phyloP scores from a whole-genome alignment of 345 rosid genomes.

The Sisymbrium altissimum region DNA sequence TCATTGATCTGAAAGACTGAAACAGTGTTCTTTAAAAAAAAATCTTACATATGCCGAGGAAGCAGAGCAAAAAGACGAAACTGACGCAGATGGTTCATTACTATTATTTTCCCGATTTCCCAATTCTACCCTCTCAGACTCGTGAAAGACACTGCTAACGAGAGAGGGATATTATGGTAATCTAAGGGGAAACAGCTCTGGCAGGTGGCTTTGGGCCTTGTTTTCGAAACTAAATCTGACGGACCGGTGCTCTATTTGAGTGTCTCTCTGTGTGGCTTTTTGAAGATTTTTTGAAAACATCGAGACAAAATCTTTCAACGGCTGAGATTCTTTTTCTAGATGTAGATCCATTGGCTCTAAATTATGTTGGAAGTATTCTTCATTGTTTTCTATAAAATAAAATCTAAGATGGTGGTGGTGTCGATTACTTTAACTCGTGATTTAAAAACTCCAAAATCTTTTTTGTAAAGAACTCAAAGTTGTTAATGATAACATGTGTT shows the following conservation, averaged over 20 bases:
- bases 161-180: neutral
- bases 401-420: slow-evolving; percentile 25
- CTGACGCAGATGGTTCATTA: slow-evolving; percentile 38
- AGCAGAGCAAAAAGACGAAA: slow-evolving; percentile 33
- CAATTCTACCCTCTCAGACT: neutral
- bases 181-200: slow-evolving; percentile 8
- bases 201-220: slow-evolving; percentile 36
- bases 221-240: slow-evolving; percentile 41
- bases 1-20: slow-evolving; percentile 15
- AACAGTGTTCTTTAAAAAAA: neutral
- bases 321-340: slow-evolving; percentile 20
- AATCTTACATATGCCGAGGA: slow-evolving; percentile 35
- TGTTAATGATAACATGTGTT: slow-evolving; percentile 28
- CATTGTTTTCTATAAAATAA: neutral
- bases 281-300: slow-evolving; percentile 34
- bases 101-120: neutral
- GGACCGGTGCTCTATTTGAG: slow-evolving; percentile 39
- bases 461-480: slow-evolving; percentile 9
- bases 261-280: slow-evolving; percentile 34
- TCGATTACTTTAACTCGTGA: slow-evolving; percentile 27
- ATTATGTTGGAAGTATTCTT: neutral
- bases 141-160: neutral
- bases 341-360: slow-evolving; percentile 18
- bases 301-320: slow-evolving; percentile 34
- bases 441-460: neutral